phyloP scores from a whole-genome alignment of 257 asterid genomes.

The Solanum etuberosum region DNA sequence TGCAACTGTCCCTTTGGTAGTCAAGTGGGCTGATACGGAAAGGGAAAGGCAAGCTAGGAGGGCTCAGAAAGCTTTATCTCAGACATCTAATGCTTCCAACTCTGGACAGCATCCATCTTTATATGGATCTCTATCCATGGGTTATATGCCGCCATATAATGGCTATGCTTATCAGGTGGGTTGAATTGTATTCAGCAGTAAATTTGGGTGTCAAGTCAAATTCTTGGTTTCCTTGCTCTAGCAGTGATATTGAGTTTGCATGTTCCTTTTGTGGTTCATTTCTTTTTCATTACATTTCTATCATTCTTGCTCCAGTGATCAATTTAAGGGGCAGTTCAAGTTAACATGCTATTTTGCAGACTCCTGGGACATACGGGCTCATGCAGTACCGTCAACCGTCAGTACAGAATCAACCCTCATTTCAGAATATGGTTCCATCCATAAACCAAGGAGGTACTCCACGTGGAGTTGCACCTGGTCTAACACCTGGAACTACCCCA shows the following conservation, averaged over 20 bases:
- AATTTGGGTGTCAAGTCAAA: background rate
- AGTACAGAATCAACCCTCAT: slow-evolving; percentile 60
- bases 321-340: slow-evolving; percentile 15
- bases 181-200: background rate
- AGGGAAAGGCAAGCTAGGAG: slow-evolving; percentile 87
- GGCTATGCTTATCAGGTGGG: slow-evolving; percentile 95
- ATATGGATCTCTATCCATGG: slow-evolving; percentile 74
- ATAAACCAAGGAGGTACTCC: slow-evolving; percentile 48
- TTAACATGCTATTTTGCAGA: slow-evolving; percentile 37
- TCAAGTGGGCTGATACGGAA: slow-evolving; percentile 99
- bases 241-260: background rate
- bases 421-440: slow-evolving; percentile 49
- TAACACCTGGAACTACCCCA: slow-evolving; percentile 51
- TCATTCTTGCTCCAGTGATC: slow-evolving; percentile 2
- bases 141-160: slow-evolving; percentile 70
- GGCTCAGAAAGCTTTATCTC: slow-evolving; percentile 78
- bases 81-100: slow-evolving; percentile 41
- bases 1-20: slow-evolving; percentile 85
- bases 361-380: slow-evolving; percentile 73
- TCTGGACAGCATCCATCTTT: slow-evolving; percentile 63
- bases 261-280: background rate
- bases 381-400: slow-evolving; percentile 68
- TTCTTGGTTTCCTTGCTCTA: background rate
- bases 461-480: slow-evolving; percentile 50
- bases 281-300: slow-evolving; percentile 4